Conservation (phyloP, 2,329 filamentous ascomycete species). For the Hymenotorrendiella dingleyae region DNA sequence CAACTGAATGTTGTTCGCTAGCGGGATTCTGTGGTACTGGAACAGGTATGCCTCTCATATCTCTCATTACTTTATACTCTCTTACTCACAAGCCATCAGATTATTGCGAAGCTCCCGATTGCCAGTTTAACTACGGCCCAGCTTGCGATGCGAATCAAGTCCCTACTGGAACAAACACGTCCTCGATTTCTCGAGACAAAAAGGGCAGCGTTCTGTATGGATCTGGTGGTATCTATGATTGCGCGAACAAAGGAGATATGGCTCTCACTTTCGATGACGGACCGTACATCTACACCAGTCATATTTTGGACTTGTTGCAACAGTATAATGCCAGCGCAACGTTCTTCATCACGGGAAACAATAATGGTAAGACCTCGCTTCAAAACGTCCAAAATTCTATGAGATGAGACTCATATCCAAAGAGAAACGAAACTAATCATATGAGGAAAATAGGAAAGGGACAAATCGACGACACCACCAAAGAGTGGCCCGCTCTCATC, state of each 20-base stretch:
- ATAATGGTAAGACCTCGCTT: too few species aligned
- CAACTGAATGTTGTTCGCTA: slow-evolving; percentile 20
- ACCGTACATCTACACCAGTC: slow-evolving; percentile 53
- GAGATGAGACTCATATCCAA: neutral
- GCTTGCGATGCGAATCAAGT: slow-evolving; percentile 53
- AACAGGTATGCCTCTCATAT: slow-evolving; percentile 9
- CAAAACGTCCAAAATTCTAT: neutral
- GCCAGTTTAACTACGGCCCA: slow-evolving; percentile 53
- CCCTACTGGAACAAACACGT: slow-evolving; percentile 49
- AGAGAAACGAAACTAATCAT: slow-evolving; percentile 25
- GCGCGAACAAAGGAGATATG: slow-evolving; percentile 51
- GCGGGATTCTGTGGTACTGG: slow-evolving; percentile 21
- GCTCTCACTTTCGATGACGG: slow-evolving; percentile 66
- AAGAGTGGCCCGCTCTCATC: slow-evolving; percentile 35
- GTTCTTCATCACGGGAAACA: slow-evolving; percentile 46
- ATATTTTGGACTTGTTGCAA: slow-evolving; percentile 55
- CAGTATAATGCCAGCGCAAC: slow-evolving; percentile 58
- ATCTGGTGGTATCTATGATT: slow-evolving; percentile 50
- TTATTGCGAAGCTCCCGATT: slow-evolving; percentile 55
- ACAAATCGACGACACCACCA: slow-evolving; percentile 44
- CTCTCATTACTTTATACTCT: neutral
- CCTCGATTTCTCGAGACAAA: slow-evolving; percentile 40
- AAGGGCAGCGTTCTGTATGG: slow-evolving; percentile 51
- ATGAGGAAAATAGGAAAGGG: slow-evolving; percentile 44
- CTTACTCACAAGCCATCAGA: slow-evolving; percentile 24